A percentile compares a stretch with the other conserved stretches of the same genome.
Conservation (phyloP, 169 alveolate species). For the Plasmodium knowlesi region DNA sequence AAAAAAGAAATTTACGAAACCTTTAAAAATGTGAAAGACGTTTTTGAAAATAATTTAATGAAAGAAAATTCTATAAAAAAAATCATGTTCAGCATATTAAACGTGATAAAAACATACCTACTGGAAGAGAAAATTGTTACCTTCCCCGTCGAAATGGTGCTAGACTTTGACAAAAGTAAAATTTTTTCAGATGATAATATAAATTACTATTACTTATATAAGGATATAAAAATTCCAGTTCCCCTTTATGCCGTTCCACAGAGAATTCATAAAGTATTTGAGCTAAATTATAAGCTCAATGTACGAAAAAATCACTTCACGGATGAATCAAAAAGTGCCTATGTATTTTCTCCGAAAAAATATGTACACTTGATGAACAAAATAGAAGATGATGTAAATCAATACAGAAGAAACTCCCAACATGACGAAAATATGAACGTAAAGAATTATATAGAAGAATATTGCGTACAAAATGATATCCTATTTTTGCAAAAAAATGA, state of each 20-base stretch:
- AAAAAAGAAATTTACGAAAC: slow-evolving; percentile 68
- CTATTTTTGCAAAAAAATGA: slow-evolving; percentile 55
- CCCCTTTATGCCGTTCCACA: slow-evolving; percentile 63
- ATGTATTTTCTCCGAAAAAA: slow-evolving; percentile 50
- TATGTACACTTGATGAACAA: slow-evolving; percentile 44
- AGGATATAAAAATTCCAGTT: slow-evolving; percentile 60
- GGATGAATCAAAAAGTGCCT: not conserved
- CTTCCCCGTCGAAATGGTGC: slow-evolving; percentile 60
- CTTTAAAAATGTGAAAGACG: slow-evolving; percentile 55
- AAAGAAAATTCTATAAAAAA: slow-evolving; percentile 53
- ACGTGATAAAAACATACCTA: slow-evolving; percentile 51
- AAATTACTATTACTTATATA: slow-evolving; percentile 63
- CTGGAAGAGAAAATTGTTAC: slow-evolving; percentile 55
- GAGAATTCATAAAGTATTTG: slow-evolving; percentile 27
- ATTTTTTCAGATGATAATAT: slow-evolving; percentile 48
- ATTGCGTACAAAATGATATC: slow-evolving; percentile 55
- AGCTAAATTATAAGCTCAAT: slow-evolving; percentile 15
- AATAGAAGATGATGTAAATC: slow-evolving; percentile 34
- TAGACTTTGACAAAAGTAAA: slow-evolving; percentile 44
- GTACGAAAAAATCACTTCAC: not conserved
- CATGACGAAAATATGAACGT: slow-evolving; percentile 51
- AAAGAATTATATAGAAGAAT: slow-evolving; percentile 35
- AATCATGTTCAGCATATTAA: slow-evolving; percentile 69
- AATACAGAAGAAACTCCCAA: slow-evolving; percentile 11
- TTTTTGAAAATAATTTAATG: slow-evolving; percentile 62